Percentiles rank a stretch among this genome's conserved stretches.
Evolutionary conservation across 2,329 filamentous ascomycete species (phyloP).

Genomic region (Epichloe scottii): DNA sequence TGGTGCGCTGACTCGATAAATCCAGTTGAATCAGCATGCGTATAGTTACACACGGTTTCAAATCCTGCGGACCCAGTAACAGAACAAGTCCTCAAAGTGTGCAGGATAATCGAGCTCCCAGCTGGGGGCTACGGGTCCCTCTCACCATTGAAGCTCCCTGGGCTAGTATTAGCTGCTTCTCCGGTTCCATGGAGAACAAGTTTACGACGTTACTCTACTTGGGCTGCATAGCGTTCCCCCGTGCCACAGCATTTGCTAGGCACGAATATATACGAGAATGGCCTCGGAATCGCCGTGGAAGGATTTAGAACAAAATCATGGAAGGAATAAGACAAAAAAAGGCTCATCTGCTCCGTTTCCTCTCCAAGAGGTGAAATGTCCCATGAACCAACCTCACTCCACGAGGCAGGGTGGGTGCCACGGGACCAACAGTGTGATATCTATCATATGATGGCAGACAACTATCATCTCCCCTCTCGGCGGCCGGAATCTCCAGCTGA

Average conservation of each 20-base stretch:
- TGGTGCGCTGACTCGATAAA: too few species aligned
- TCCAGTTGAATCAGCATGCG: too few species aligned
- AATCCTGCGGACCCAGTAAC: too few species aligned
- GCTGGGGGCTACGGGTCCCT: too few species aligned
- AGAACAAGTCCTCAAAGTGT: too few species aligned
- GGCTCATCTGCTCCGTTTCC: not conserved
- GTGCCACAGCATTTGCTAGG: not conserved
- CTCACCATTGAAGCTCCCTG: not conserved
- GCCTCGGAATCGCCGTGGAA: not conserved
- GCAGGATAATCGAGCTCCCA: too few species aligned
- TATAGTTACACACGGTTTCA: too few species aligned
- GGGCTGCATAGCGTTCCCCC: not conserved
- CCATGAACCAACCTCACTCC: not conserved
- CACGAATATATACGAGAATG: not conserved
- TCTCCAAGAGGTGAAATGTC: not conserved
- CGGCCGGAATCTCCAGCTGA: constrained; percentile 2
- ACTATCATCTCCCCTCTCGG: not conserved
- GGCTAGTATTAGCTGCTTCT: not conserved
- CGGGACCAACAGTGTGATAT: not conserved
- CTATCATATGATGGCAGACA: not conserved
- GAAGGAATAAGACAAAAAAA: not conserved
- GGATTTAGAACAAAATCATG: not conserved
- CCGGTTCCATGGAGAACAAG: not conserved
- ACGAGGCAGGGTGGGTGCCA: not conserved
- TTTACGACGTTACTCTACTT: constrained; percentile 4